These are phyloP conservation scores for Zymoseptoria passerinii DNA, from an alignment of 2,329 filamentous ascomycete genomes.

Conservation along the genomic window DNA sequence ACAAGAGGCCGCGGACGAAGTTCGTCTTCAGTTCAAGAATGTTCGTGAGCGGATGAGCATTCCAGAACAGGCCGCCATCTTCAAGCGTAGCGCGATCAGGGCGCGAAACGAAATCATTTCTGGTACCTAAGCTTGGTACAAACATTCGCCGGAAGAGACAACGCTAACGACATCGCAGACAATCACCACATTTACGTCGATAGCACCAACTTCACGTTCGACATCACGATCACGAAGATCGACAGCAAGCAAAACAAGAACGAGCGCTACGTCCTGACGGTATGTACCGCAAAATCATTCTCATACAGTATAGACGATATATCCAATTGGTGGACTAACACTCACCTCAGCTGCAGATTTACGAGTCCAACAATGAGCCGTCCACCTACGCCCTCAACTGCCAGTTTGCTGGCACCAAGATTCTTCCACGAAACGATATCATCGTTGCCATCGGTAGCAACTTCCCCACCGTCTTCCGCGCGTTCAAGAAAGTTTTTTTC, in stretches of 20 bases:
- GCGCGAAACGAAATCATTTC: conserved; percentile 23
- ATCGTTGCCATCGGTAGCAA: conserved; percentile 26
- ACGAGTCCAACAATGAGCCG: conserved; percentile 54
- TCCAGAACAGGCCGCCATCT: conserved; percentile 15
- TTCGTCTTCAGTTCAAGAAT: conserved; percentile 11
- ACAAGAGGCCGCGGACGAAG: conserved; percentile 16
- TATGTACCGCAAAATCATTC: conserved; percentile 33
- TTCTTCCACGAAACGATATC: conserved; percentile 17
- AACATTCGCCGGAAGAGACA: not conserved
- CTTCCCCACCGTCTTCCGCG: conserved; percentile 28
- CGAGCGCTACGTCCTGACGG: conserved; percentile 53
- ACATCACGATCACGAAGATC: conserved; percentile 51
- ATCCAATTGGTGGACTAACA: conserved; percentile 8
- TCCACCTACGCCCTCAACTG: conserved; percentile 53
- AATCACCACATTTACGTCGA: conserved; percentile 61
- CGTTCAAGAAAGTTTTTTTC: conserved; percentile 35
- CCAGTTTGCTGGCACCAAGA: conserved; percentile 18
- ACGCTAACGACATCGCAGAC: conserved; percentile 33
- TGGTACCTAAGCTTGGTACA: conserved; percentile 30
- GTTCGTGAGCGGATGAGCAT: conserved; percentile 11
- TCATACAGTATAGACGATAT: not conserved
- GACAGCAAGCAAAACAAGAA: conserved; percentile 42
- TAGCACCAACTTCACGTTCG: conserved; percentile 53
- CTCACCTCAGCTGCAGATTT: conserved; percentile 46
- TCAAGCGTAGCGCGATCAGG: conserved; percentile 20